phyloP scores from a whole-genome alignment of 140 eudicot species.

The Oenanthe javanica region DNA sequence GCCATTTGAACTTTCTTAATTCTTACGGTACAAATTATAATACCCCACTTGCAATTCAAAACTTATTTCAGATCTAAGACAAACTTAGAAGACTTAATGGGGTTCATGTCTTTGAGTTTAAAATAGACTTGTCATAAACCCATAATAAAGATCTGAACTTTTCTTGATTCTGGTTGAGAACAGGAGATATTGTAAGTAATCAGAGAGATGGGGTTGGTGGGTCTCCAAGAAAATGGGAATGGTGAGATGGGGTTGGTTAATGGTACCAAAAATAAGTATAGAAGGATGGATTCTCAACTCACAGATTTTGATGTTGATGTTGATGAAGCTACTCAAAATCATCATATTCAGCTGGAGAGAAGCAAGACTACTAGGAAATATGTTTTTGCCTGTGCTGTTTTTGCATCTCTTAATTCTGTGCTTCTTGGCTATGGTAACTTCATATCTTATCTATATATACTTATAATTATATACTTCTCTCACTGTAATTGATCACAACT shows the following conservation, averaged over 20 bases:
- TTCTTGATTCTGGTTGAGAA: conserved; percentile 11
- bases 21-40: not conserved
- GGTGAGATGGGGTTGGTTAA: conserved; percentile 40
- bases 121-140: not conserved
- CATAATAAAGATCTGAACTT: not conserved
- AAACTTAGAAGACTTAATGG: not conserved
- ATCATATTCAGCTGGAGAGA: conserved; percentile 40
- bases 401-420: conserved; percentile 87
- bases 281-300: conserved; percentile 62
- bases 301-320: conserved; percentile 38
- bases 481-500: not conserved
- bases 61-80: conserved; percentile 5
- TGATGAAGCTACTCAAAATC: conserved; percentile 44
- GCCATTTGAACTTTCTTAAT: not conserved
- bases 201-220: conserved; percentile 33
- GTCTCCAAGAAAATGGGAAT: conserved; percentile 54
- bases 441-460: not conserved
- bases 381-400: conserved; percentile 79
- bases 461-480: not conserved
- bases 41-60: conserved; percentile 2
- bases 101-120: not conserved
- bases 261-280: conserved; percentile 58
- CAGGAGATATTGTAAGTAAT: not conserved
- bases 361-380: conserved; percentile 50
- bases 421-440: conserved; percentile 84